Evolutionary conservation across 768 basidiomycete species (phyloP).

Genomic region (Guyanaporus albipodus): DNA sequence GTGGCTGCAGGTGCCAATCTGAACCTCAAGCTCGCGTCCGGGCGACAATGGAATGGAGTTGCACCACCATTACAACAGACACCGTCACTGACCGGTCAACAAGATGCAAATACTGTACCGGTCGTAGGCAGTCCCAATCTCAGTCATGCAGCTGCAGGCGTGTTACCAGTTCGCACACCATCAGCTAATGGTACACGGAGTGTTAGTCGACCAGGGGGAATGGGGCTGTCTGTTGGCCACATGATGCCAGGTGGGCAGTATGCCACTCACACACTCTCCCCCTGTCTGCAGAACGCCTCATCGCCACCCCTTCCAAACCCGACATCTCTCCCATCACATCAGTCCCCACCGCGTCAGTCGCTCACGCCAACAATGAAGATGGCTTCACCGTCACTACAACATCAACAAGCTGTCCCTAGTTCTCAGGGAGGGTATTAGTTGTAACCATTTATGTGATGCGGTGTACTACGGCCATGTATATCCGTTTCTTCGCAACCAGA

Average conservation of each 20-base stretch:
- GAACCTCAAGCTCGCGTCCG: constrained; percentile 36
- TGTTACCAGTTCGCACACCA: constrained; percentile 44
- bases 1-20: constrained; percentile 21
- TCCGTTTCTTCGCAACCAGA: constrained; percentile 7
- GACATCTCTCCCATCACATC: constrained; percentile 34
- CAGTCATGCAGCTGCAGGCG: constrained; percentile 33
- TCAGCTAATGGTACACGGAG: constrained; percentile 57
- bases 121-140: constrained; percentile 35
- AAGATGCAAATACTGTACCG: constrained; percentile 23
- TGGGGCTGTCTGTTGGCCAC: constrained; percentile 23
- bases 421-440: constrained; percentile 51
- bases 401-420: constrained; percentile 49
- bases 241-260: constrained; percentile 40
- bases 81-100: constrained; percentile 19
- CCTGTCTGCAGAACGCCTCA: constrained; percentile 44
- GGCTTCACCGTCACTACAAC: constrained; percentile 53
- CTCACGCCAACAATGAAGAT: constrained; percentile 51
- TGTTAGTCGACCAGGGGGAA: constrained; percentile 30
- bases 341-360: constrained; percentile 48
- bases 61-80: constrained; percentile 23
- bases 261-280: constrained; percentile 42
- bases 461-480: constrained; percentile 12
- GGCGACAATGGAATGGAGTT: constrained; percentile 38
- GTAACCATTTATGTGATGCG: constrained; percentile 9
- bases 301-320: constrained; percentile 45